Percentiles rank a stretch among this genome's conserved stretches.
Conservation (phyloP, 2,329 filamentous ascomycete genomes). For the Beauveria sp. region DNA sequence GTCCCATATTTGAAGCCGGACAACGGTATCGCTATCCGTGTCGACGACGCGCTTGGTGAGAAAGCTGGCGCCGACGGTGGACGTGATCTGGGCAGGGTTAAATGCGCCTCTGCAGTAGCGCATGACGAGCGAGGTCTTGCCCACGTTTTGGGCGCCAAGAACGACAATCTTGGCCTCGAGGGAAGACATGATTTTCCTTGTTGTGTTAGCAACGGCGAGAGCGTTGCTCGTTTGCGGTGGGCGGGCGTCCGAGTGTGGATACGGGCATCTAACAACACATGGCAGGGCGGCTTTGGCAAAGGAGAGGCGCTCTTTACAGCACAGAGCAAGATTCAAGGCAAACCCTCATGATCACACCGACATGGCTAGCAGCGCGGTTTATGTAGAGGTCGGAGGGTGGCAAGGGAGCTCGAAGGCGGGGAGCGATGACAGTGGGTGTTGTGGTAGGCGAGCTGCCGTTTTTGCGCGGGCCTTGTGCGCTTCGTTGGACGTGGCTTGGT, state of each 20-base stretch:
- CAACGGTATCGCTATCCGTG: slow-evolving; percentile 74
- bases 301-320: background rate
- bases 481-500: background rate
- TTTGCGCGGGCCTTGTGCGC: background rate
- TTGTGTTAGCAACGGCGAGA: background rate
- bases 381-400: background rate
- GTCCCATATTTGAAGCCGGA: slow-evolving; percentile 94
- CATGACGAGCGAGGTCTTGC: slow-evolving; percentile 71
- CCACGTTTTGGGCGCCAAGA: slow-evolving; percentile 70
- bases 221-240: background rate
- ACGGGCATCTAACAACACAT: background rate
- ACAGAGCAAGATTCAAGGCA: background rate
- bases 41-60: slow-evolving; percentile 75
- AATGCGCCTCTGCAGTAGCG: slow-evolving; percentile 69
- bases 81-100: slow-evolving; percentile 54
- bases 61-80: slow-evolving; percentile 75
- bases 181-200: slow-evolving; percentile 38
- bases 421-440: background rate
- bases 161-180: slow-evolving; percentile 78
- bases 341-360: background rate
- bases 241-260: background rate
- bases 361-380: background rate
- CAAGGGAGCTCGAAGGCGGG: background rate
- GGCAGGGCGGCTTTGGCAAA: background rate
- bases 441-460: background rate